Percentiles rank a stretch among this genome's conserved stretches.
Evolutionary conservation across 495 filamentous ascomycete genomes (phyloP).

Genomic region (Penicillium manginii): DNA sequence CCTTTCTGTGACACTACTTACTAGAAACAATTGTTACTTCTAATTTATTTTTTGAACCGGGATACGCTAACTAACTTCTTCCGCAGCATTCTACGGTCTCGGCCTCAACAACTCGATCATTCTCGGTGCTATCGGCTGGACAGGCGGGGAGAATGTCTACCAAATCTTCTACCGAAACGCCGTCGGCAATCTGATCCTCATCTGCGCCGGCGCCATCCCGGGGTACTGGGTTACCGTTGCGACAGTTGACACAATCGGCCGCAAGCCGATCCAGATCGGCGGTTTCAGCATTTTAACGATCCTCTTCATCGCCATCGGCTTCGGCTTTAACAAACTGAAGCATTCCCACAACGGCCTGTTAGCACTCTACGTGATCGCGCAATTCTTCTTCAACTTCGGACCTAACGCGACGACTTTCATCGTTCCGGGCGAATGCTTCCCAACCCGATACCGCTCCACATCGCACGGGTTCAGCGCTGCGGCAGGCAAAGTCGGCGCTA

Average conservation of each 20-base stretch:
- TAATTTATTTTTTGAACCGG: not conserved
- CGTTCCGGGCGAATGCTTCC: constrained; percentile 88
- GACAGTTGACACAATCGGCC: constrained; percentile 71
- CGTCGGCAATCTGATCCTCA: constrained; percentile 74
- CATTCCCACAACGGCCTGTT: constrained; percentile 57
- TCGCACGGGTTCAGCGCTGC: constrained; percentile 86
- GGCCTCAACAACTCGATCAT: constrained; percentile 76
- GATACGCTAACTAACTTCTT: constrained; percentile 18
- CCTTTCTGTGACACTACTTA: not conserved
- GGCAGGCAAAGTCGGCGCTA: constrained; percentile 81
- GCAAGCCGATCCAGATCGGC: constrained; percentile 77
- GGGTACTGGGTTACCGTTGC: constrained; percentile 78
- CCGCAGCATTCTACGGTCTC: constrained; percentile 75
- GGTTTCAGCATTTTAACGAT: constrained; percentile 76
- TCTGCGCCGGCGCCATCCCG: constrained; percentile 74
- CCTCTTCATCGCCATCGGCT: constrained; percentile 77
- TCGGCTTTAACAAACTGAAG: constrained; percentile 58
- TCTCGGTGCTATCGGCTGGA: constrained; percentile 69
- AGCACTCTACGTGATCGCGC: constrained; percentile 77
- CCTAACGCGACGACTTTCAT: constrained; percentile 92
- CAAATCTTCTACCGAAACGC: constrained; percentile 69
- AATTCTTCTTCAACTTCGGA: constrained; percentile 87
- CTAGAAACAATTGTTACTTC: not conserved
- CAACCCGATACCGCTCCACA: constrained; percentile 82
- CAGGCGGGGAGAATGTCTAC: constrained; percentile 59